Evolutionary conservation across 1,284 basidiomycete genomes (phyloP), one percentile per base, ranked within the genome.

Genomic region (Phylloboletellus chloephorus): DNA sequence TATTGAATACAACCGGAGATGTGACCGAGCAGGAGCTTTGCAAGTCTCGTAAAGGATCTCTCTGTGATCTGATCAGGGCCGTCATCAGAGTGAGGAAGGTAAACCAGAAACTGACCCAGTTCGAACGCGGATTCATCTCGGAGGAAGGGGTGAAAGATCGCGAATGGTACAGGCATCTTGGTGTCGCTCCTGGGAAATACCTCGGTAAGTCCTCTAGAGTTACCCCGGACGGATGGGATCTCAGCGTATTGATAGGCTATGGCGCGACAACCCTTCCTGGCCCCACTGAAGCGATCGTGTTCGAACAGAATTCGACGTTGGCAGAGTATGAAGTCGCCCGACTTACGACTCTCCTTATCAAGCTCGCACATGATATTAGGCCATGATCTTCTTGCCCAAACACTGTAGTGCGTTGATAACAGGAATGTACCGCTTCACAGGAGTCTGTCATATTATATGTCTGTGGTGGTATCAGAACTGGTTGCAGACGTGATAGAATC

Each of bases 171-270:
- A 73, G 73, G 57, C 88, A 94, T 64, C 72, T 95, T 37, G 89
- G 78, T 29, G 88, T 93, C 25, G 88, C 91, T 5, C 93, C 94
- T 6, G 93, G 92, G 19, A 83, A 86, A 55, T 93, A 86, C 80
- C 74, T 90, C 21, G 88, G 90, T 84, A 51, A 50, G 73, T 66
- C 10, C 10, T 43, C 7, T 28, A 33, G 36, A 25, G 34, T 6
- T 7, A 10, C 30, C 16, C 3, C 12, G 10, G 16, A 31, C 33
- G 23, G 20, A 16, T 24, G 6, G 12, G 24, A 15, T 24, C 16
- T 51, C 6, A 41, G 42, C 11, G 17, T 33, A 9, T 4, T 33
- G 33, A 36, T 52, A 83, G 85, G 85, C 3, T 94, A 95, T 56
- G 91, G 89, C 22, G 88, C 88, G 7, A 90, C 88, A 1, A 87